phyloP scores from a whole-genome alignment of 2,329 filamentous ascomycete species.

The Aspergillus costaricaensis region DNA sequence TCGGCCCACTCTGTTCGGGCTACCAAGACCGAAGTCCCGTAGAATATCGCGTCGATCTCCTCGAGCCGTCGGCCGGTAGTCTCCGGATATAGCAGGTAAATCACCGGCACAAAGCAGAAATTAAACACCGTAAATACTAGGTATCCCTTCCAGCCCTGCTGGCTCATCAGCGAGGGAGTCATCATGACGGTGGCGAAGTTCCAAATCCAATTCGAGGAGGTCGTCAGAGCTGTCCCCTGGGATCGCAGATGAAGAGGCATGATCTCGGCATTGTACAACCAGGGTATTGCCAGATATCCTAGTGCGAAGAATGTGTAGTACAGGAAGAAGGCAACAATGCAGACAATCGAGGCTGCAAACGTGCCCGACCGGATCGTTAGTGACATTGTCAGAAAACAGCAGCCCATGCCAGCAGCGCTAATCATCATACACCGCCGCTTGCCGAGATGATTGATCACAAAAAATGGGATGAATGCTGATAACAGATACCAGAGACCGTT shows the following conservation, averaged over 20 bases:
- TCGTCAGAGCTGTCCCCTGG: conserved; percentile 10
- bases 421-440: conserved; percentile 42
- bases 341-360: conserved; percentile 44
- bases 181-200: conserved; percentile 13
- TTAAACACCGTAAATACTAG: conserved; percentile 48
- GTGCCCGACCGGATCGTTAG: conserved; percentile 41
- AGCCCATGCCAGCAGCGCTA: conserved; percentile 46
- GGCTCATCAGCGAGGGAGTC: conserved; percentile 31
- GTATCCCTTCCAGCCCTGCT: conserved; percentile 55
- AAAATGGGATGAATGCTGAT: conserved; percentile 35
- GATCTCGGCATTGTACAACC: conserved; percentile 24
- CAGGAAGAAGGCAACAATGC: conserved; percentile 43
- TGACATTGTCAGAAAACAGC: conserved; percentile 49
- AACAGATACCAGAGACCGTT: conserved; percentile 2
- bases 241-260: conserved; percentile 14
- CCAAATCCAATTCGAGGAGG: conserved; percentile 10
- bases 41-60: conserved; percentile 35
- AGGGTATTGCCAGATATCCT: conserved; percentile 17
- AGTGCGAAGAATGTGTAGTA: conserved; percentile 15
- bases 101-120: conserved; percentile 23
- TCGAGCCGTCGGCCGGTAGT: conserved; percentile 37
- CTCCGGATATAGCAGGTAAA: conserved; percentile 27
- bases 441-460: conserved; percentile 48
- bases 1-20: not conserved
- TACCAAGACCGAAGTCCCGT: not conserved